These are phyloP conservation scores for Pelomyxa schiedti DNA, from an alignment of 78 protist species.

Conservation along the genomic window DNA sequence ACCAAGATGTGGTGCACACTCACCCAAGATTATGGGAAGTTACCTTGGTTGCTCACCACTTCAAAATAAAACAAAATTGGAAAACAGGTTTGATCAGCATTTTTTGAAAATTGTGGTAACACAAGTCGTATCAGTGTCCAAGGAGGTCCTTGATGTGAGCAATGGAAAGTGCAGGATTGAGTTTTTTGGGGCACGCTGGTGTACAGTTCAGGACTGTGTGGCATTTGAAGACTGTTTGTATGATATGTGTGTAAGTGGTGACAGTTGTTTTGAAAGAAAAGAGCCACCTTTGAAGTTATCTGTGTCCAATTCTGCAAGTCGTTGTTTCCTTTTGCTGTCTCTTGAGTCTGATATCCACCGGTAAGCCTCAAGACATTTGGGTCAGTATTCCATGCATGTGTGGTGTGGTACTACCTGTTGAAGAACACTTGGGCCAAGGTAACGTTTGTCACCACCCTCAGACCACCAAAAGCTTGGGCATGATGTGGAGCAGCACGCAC, in stretches of 20 bases:
- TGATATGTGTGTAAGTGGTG: slow-evolving; percentile 14
- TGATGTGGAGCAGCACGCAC: slow-evolving; percentile 82
- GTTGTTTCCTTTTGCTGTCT: slow-evolving; percentile 19
- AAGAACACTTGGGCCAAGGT: slow-evolving; percentile 85
- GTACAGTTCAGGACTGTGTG: slow-evolving; percentile 92
- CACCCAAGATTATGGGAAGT: no score
- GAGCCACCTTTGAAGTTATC: slow-evolving; percentile 13
- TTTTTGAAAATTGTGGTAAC: no score
- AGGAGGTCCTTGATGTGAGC: no score
- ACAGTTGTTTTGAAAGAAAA: background rate
- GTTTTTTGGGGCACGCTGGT: slow-evolving; percentile 24
- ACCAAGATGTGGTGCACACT: no score
- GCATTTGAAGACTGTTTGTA: slow-evolving; percentile 60
- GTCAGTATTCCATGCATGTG: no score
- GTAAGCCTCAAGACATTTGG: slow-evolving; percentile 73
- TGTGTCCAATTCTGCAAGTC: slow-evolving; percentile 25
- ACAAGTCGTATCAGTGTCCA: no score
- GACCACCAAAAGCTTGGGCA: slow-evolving; percentile 91
- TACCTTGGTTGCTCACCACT: no score
- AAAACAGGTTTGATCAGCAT: no score
- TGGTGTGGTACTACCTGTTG: no score
- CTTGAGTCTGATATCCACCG: slow-evolving; percentile 59
- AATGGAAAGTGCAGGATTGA: slow-evolving; percentile 16
- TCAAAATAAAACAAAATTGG: no score
- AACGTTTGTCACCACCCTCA: slow-evolving; percentile 53